Evolutionary conservation across 2,329 filamentous ascomycete species (phyloP), one percentile per base, ranked within the genome.

Genomic region (Aspergillus jensenii): DNA sequence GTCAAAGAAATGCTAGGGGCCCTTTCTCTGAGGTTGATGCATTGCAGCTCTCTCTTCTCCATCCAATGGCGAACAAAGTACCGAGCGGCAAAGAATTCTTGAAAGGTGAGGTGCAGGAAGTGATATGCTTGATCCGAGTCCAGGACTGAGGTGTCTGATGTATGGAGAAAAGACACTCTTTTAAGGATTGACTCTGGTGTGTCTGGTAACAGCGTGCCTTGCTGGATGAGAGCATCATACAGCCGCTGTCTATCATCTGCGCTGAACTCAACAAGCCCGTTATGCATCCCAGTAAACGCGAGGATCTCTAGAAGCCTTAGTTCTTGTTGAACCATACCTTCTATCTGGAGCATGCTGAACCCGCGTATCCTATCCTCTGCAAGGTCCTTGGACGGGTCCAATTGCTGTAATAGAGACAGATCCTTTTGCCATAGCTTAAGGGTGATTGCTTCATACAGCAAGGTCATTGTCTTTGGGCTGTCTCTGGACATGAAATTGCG

Each of bases 101-200:
- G 76, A 59, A 76, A 77, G 1, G 76, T 78, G 9, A 78, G 60
- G 58, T 80, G 77, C 25, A 79, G 23, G 47, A 80, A 79, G 57
- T 79, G 71, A 53, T 77, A 78, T 19, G 64, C 33, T n/a, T 55
- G 8, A 11, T 31, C 27, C 9, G 27, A 31, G 4, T 52, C 23
- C 2, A 66, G 21, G 8, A 21, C 1, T 19, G 60, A 60, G 6
- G 56, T 19, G 46, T 73, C 68, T 39, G 75, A 75, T 3, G 70
- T 68, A 3, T 74, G 71, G 5, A 77, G 59, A 62, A 77, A 78
- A 9, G 77, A 79, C 8, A 78, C 62, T 4, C 25, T 46, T 51
- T 65, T 51, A 17, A 68, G 56, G 3, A 45, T 56, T 12, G 58
- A 25, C 46, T 64, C 58, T 17, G 60, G 47, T 41, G 65, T 3